Evolutionary conservation across 176 grass and related monocot species (phyloP), one percentile per base, ranked within the genome.

Genomic region (Lolium perenne): DNA sequence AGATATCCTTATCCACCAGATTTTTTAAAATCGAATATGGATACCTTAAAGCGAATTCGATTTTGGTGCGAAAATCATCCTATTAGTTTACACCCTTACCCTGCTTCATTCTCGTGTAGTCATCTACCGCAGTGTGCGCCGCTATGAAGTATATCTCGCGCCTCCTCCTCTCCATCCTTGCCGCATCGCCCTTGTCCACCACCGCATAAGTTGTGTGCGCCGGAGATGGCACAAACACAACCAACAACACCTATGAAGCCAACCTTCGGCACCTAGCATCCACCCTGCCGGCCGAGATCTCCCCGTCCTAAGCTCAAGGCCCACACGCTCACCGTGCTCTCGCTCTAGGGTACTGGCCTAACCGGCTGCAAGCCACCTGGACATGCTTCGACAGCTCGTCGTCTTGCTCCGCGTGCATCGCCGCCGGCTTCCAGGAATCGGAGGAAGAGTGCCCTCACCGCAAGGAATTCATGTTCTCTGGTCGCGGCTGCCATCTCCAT

Each of bases 321-420:
- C 26, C 26, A 29, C 26, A 29, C 26, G 26, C 26, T 13, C 0
- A 17, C 38, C 86, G 62, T 5, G 5, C 51, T 20, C 26, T 29
- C 26, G 26, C 26, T 29, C 20, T 29, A 1, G 86, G 86, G 12
- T 60, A 78, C 41, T 83, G 72, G 40, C 86, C 86, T 3, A 77
- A 83, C 63, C 62, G 73, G 14, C 0, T 23, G 3, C 0, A 3
- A 11, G 80, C 63, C 40, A 3, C 4, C 73, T 38, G 74, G 5
- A 0, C 0, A 1, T 60, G 80, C 18, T 5, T 15, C 41, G 38
- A 8, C 56, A 0, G 17, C 13, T 26, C 26, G 7, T 64, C 47
- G 5, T 66, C 47, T 11, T 88, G 86, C 80, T 80, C 60, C 26
- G 73, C 74, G 25, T 83, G 80, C 73, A 10, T 83, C 64, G 51